Evolutionary conservation across 768 basidiomycete genomes (phyloP), one percentile per base, ranked within the genome.

Genomic region (Pleurotus cornucopiae): DNA sequence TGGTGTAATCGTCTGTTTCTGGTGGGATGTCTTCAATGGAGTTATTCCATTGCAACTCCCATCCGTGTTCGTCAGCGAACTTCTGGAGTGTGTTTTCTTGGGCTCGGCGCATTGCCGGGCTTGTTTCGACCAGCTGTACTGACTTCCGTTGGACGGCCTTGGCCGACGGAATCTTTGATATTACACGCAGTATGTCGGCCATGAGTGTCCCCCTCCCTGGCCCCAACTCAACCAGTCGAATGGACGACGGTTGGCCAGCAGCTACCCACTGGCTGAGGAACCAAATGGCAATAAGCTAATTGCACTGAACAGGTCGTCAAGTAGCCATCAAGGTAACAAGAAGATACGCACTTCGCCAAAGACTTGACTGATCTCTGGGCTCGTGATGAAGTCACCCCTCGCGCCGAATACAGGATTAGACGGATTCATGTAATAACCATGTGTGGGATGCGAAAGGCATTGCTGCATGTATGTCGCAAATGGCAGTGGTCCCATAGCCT

Each of bases 161-260:
- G 20, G 51, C 51, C 5, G 39, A 25, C 13, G 7, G 21, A 16
- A 21, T 41, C 6, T 38, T 38, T 9, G 39, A 45, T 14, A 41
- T 40, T 60, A 97, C 95, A 34, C 94, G 80, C 1, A 98, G 67
- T 6, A 98, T 77, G 69, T 98, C 97, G 47, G 80, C 82, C 84
- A 95, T 90, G 7, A 99, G 73, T 0, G 96, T 98, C 1, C 96
- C 97, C 48, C 88, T 78, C 1, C 97, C 97, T 0, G 97, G 96
- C 2, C 97, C 97, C 9, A 99, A 82, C 65, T 99, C 97, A 45
- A 98, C 77, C 1, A 98, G 63, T 18, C 94, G 80, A 13, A 93
- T 77, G 0, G 73, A 70, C 2, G 67, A 63, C 0, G 81, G 74
- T 3, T 63, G 66, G 0, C 83, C 85, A 4, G 76, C 72, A 16